Conservation (phyloP, 495 filamentous ascomycete genomes). For the Lentithecium fluviatile region DNA sequence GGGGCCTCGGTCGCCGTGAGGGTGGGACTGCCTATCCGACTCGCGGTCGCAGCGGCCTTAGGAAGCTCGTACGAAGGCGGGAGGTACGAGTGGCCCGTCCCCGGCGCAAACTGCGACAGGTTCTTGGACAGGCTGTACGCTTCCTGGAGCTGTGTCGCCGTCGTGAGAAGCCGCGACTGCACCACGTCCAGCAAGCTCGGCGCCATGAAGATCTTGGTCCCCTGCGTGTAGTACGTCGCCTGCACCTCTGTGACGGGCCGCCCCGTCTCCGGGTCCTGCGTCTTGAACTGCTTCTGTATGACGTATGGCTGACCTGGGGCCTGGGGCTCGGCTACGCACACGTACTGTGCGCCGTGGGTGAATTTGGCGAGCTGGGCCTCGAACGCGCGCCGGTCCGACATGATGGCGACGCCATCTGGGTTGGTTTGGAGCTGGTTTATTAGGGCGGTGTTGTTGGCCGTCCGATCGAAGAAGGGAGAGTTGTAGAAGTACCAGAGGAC, state of each 20-base stretch:
- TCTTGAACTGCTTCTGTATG: constrained; percentile 79
- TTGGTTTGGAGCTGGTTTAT: constrained; percentile 59
- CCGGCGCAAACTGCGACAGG: constrained; percentile 70
- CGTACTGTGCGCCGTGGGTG: constrained; percentile 50
- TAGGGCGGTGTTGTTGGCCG: constrained; percentile 81
- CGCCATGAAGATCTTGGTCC: constrained; percentile 86
- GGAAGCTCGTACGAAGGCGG: constrained; percentile 50
- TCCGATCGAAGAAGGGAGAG: constrained; percentile 87
- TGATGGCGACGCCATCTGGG: constrained; percentile 57
- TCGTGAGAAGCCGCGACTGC: constrained; percentile 64
- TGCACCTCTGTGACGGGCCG: constrained; percentile 60
- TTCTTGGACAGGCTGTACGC: constrained; percentile 61
- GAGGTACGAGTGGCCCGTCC: constrained; percentile 71
- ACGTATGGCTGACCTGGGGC: constrained; percentile 78
- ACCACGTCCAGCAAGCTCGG: constrained; percentile 77
- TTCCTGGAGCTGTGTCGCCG: constrained; percentile 63
- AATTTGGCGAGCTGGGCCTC: constrained; percentile 76
- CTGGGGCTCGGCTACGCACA: constrained; percentile 47
- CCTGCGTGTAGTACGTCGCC: constrained; percentile 78
- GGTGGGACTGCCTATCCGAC: constrained; percentile 12
- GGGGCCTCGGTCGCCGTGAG: neutral
- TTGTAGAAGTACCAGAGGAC: constrained; percentile 87
- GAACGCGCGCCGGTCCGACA: constrained; percentile 72
- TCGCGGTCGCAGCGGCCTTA: constrained; percentile 7
- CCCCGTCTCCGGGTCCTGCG: constrained; percentile 57